Base-by-base conservation (phyloP, 495 filamentous ascomycete genomes). In the Articulospora tetracladia region DNA sequence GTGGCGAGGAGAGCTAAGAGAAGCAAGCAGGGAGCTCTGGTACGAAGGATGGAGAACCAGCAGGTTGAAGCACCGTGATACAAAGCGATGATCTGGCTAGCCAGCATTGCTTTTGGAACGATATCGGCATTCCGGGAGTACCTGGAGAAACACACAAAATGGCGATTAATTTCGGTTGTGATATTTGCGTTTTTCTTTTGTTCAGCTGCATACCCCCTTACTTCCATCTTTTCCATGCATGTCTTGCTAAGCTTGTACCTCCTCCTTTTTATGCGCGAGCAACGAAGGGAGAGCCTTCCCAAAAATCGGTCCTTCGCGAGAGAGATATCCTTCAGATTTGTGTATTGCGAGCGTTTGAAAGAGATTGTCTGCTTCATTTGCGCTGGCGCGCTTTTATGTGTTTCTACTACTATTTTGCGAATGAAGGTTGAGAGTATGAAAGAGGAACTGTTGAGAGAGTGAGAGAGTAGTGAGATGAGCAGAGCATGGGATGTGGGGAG, bases 1-100 rank as follows among this genome's bases (percentile, higher is more conserved):
- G 69, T 98, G 94, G 94, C 83, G 92, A 46, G 82, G 80, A 17
- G 94, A 98, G 68, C 79, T 98, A 61, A 88, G 93, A 48, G 93
- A 96, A 73, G 90, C 90, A 41, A 96, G 92, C 73, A 83, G 91
- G 53, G 92, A 96, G 74, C 78, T 90, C 59, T 98, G 92, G 90
- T 98, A 98, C 65, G 94, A 98, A 73, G 86, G 90, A 64, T 98
- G 94, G 94, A 84, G 94, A 74, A 98, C 81, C 1, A 82, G 76
- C 72, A 72, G 81, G 56, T 78, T 84, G 58, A 83, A 67, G 61
- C 65, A 64, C 48, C 61, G 65, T 27, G 65, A 67, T 10, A 39
- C 62, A 13, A 62, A 53, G 60, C 41, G 62, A 64, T 68, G 53
- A 68, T 63, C 47, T 64, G 50, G 30, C 24, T 27, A 26, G 41